Conservation (phyloP, 2,329 filamentous ascomycete species). For the Fusarium mangiferae region DNA sequence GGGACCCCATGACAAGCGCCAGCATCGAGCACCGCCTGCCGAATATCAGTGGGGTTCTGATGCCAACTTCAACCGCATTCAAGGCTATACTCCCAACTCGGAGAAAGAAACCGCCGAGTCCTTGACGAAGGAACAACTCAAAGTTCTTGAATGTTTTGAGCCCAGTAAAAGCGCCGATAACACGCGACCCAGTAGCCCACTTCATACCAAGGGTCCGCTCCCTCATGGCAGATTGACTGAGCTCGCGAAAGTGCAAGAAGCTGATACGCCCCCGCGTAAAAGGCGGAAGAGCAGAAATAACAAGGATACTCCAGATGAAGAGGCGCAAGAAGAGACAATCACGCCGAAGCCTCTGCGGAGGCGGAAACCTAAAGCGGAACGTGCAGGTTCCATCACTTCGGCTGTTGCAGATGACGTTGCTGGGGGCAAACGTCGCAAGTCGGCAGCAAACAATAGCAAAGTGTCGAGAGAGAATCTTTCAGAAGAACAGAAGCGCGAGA, state of each 20-base stretch:
- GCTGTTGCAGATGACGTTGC: conserved; percentile 49
- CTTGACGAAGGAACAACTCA: conserved; percentile 64
- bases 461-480: conserved; percentile 75
- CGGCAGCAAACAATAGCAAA: conserved; percentile 56
- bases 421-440: conserved; percentile 63
- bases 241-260: conserved; percentile 50
- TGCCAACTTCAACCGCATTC: conserved; percentile 66
- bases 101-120: conserved; percentile 68
- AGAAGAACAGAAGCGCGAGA: conserved; percentile 84
- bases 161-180: conserved; percentile 67
- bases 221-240: conserved; percentile 34
- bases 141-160: conserved; percentile 67
- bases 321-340: conserved; percentile 52
- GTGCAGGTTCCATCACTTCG: conserved; percentile 43
- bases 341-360: conserved; percentile 52
- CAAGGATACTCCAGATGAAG: conserved; percentile 55
- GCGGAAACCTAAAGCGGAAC: conserved; percentile 60
- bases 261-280: conserved; percentile 59
- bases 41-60: conserved; percentile 76
- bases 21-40: conserved; percentile 51
- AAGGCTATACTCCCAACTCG: conserved; percentile 68
- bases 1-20: conserved; percentile 44
- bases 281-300: conserved; percentile 64
- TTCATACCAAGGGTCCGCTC: conserved; percentile 28
- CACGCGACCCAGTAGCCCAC: conserved; percentile 69